Base-by-base conservation (phyloP, 208 protist species). In the Crithidia sp. region DNA sequence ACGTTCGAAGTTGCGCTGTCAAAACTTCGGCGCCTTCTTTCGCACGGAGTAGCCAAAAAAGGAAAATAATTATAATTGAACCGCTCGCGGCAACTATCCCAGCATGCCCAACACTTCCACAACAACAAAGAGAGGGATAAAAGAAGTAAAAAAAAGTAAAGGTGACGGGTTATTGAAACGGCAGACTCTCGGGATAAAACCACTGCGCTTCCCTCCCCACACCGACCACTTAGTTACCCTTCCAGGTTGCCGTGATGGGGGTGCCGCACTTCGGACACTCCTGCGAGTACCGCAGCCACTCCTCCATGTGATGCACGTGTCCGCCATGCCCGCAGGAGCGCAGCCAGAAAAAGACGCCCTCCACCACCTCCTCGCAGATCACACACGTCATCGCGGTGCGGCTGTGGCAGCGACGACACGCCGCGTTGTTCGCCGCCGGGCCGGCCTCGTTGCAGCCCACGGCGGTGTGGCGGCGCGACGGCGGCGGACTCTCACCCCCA, bases 291-390 rank as follows among this genome's bases (percentile, higher is more conserved):
- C 74, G 67, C 58, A 95, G 71, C 90, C 92, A 96, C 74, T 92
- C 84, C 58, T 91, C 69, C 12, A 94, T 85, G 71, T 96, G 92
- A 57, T 96, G 80, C 14, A 88, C 80, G 58, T 96, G 92, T 2
- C 92, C 92, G 49, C 92, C 92, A 66, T 96, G 92, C 0, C 92
- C 88, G 62, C 92, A 96, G n/a, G 77, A 84, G 36, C 86, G 85
- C 65, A 93, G 81, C 86, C 89, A 94, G 41, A 89, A 78, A 64
- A 86, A 96, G n/a, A 95, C 72, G 3, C 92, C 92, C 54, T 95
- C 89, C 59, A 96, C 92, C 37, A 91, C 77, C 65, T 89, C 84
- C 67, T 94, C 85, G 40, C 92, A 96, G 14, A 96, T 89, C 17
- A 92, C 89, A 69, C 92, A 96, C 12, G 65, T 81, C 86, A 92